A percentile compares a stretch with the other conserved stretches of the same genome.
Conservation (phyloP, 129 eudicot species). For the Oenanthe sinensis region DNA sequence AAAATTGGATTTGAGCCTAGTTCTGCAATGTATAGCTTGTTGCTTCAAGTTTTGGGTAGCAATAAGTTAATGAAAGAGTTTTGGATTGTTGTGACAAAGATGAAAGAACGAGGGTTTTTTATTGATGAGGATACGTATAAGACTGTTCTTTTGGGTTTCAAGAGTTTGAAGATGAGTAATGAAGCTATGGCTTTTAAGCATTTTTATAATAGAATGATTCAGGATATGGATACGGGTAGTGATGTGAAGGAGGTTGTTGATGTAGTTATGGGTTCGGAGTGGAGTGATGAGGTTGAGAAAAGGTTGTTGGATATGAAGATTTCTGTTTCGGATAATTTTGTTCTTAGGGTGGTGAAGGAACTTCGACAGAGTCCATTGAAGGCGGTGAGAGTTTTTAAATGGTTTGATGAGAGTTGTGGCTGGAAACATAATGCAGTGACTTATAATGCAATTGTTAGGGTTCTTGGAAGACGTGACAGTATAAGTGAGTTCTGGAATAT, state of each 20-base stretch:
- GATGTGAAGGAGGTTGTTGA: conserved; percentile 47
- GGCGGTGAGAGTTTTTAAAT: conserved; percentile 54
- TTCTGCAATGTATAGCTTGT: conserved; percentile 46
- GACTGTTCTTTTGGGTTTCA: conserved; percentile 29
- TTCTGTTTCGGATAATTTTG: conserved; percentile 42
- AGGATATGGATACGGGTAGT: conserved; percentile 36
- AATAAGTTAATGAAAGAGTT: conserved; percentile 48
- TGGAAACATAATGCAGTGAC: conserved; percentile 48
- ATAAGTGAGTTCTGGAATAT: conserved; percentile 57
- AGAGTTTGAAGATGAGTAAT: conserved; percentile 32
- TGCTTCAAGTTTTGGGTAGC: conserved; percentile 56
- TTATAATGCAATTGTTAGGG: conserved; percentile 59
- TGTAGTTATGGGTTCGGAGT: conserved; percentile 30
- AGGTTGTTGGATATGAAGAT: conserved; percentile 37
- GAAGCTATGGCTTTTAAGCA: conserved; percentile 42
- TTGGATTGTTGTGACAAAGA: conserved; percentile 54
- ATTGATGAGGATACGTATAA: conserved; percentile 51
- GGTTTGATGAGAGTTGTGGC: conserved; percentile 37
- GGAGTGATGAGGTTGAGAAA: conserved; percentile 56
- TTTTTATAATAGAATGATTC: conserved; percentile 39
- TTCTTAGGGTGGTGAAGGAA: conserved; percentile 58
- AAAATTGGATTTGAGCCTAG: conserved; percentile 61
- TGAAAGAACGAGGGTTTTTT: conserved; percentile 69
- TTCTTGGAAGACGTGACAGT: conserved; percentile 53
- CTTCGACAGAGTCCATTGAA: conserved; percentile 38